Base-by-base conservation (phyloP, 2,329 filamentous ascomycete species). In the Ascochyta rabiei region DNA sequence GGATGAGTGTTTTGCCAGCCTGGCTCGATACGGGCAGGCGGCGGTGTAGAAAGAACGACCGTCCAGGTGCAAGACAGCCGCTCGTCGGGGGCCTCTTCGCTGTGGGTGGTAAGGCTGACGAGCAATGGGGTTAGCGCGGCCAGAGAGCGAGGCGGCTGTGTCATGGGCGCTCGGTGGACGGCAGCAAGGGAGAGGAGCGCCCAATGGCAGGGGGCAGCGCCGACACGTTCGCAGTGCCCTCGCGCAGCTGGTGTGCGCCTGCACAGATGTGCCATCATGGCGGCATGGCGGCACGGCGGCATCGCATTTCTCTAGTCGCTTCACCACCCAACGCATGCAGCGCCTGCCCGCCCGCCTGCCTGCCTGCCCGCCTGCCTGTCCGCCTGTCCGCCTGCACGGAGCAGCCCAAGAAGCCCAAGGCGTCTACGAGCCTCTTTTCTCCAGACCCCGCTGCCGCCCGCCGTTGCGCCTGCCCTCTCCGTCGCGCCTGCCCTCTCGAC, bases 401-500 rank as follows among this genome's bases (percentile, higher is more conserved):
- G 8, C 4, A 30, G 28, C 28, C 9, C 28, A 30, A 23, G 21
- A 30, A 3, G 26, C 26, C 12, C 28, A 15, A 30, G 28, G 12
- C 4, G 28, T 12, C 28, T 10, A 18, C 33, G 48, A 51, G 48
- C 39, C 48, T 51, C 60, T 56, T 54, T 23, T 21, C 42, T 42
- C 38, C 48, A 53, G 49, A 26, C 51, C 35, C 47, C 41, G 30
- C 50, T 38, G 24, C 49, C 28, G 45, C 37, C 35, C 13, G 31
- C 48, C 51, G 15, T 42, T 47, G 35, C 48, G 48, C 43, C 54
- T 59, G 56, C 63, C 59, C 59, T 52, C 49, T 40, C 21, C 12
- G 41, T 44, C n/a, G 35, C 48, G 48, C 43, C 54, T 59, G 56
- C 63, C 59, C 59, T 52, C 49, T 40, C 40, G 41, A 45, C n/a